A percentile compares a stretch with the other conserved stretches of the same genome.
Conservation (phyloP, 177 flowering plant species). For the Vitis hybrid region DNA sequence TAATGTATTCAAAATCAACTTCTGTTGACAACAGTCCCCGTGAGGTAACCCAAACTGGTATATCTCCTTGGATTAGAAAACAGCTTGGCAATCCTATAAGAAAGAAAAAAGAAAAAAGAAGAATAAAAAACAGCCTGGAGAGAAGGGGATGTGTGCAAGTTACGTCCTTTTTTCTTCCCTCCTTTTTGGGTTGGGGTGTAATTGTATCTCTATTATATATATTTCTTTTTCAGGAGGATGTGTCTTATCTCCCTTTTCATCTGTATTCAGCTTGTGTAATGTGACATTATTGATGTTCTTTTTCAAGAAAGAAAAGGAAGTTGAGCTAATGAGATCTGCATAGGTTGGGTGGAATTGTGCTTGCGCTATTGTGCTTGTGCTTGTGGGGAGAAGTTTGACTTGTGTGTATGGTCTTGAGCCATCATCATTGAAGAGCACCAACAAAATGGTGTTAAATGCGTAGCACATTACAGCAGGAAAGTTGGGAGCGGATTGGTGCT, state of each 20-base stretch:
- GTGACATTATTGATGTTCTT: background rate
- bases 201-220: background rate
- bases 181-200: background rate
- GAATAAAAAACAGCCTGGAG: slow-evolving; percentile 1
- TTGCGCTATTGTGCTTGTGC: too few relatives aligned
- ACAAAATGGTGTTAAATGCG: too few relatives aligned
- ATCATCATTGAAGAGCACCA: too few relatives aligned
- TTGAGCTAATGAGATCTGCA: background rate
- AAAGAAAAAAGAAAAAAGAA: too few relatives aligned
- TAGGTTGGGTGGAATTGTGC: too few relatives aligned
- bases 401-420: background rate
- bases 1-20: slow-evolving; percentile 4
- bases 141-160: background rate
- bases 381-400: background rate
- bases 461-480: too few relatives aligned
- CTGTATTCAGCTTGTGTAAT: background rate
- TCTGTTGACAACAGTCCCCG: slow-evolving; percentile 1
- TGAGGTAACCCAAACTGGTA: background rate
- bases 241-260: background rate
- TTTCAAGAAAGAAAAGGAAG: background rate
- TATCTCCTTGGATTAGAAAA: too few relatives aligned
- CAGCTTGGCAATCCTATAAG: too few relatives aligned
- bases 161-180: too few relatives aligned
- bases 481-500: too few relatives aligned
- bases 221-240: background rate